A percentile compares a stretch with the other conserved stretches of the same genome.
Evolutionary conservation across 1,139 yeast species (phyloP).

Genomic region (Nakaseomyces delphensis): DNA sequence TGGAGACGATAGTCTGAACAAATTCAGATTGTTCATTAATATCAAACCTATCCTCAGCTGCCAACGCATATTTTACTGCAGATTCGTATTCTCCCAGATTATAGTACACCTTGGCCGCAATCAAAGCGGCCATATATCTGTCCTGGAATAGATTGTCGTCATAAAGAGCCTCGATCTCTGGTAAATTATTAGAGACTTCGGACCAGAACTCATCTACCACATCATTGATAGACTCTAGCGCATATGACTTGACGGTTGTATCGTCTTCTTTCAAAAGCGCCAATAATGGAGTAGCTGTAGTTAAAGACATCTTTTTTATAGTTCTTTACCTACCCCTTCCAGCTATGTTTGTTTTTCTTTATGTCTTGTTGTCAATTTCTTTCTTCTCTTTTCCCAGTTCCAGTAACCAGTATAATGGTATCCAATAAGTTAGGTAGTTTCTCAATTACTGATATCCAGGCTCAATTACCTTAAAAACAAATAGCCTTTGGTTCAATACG

Average conservation of each 20-base stretch:
- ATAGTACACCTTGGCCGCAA: slow-evolving; percentile 90
- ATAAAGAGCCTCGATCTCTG: slow-evolving; percentile 80
- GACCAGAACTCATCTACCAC: slow-evolving; percentile 95
- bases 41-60: slow-evolving; percentile 69
- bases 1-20: slow-evolving; percentile 87
- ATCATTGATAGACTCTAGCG: slow-evolving; percentile 69
- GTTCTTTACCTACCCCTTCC: not conserved
- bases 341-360: not conserved
- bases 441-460: too few relatives aligned
- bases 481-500: not conserved
- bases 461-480: too few relatives aligned
- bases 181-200: slow-evolving; percentile 83
- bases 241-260: slow-evolving; percentile 67
- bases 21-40: slow-evolving; percentile 70
- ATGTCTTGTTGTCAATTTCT: not conserved
- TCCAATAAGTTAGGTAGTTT: too few relatives aligned
- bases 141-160: slow-evolving; percentile 75
- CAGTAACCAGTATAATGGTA: not conserved
- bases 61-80: slow-evolving; percentile 79
- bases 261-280: slow-evolving; percentile 84
- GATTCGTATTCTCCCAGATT: slow-evolving; percentile 91
- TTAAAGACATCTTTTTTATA: slow-evolving; percentile 43
- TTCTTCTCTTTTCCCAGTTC: not conserved
- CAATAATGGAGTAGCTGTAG: slow-evolving; percentile 81
- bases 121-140: slow-evolving; percentile 78